Base-by-base conservation (phyloP, 768 basidiomycete species). In the Leccinum variicolor region DNA sequence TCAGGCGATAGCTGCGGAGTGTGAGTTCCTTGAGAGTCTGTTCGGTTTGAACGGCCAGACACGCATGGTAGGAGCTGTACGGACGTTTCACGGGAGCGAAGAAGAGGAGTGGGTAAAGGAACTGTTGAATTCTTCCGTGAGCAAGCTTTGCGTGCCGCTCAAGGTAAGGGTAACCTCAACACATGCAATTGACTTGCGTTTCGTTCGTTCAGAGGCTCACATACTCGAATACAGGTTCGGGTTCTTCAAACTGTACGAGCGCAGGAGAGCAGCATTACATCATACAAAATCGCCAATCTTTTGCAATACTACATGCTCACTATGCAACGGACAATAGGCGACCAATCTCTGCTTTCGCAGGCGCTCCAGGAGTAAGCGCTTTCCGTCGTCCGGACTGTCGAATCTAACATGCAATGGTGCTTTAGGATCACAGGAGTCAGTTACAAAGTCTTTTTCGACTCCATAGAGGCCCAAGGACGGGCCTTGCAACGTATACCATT, bases 251-350 rank as follows among this genome's bases (percentile, higher is more conserved):
- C 94, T 3, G 84, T 97, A 31, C 84, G 89, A 45, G 91, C 89
- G 1, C 96, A 99, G 69, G 96, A 98, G 72, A 94, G 92, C 63
- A 87, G 89, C 58, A 93, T 98, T 57, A 84, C 89, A 47, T 85
- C 90, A 0, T 99, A 94, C 76, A 94, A 92, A 71, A 86, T 98
- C 52, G 88, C 93, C 49, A 98, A 96, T 65, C 77, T 98, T n/a
- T 74, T 99, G 9, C 92, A 96, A 62, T 99, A 98, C 69, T 99
- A 98, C 70, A 76, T 87, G 68, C 72, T 94, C 31, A 98, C 94
- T 5, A 97, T 99, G 94, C 81, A 84, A 51, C 81, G 92, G 50
- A 98, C 95, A 2, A 87, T 98, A 45, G 97, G 97, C 0, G 80
- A 83, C n/a, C 77, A 89, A 3, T 92, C 95, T 2, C 57, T 90